Evolutionary conservation across 2,329 filamentous ascomycete genomes (phyloP).

Genomic region (Hypoxylon sp.): DNA sequence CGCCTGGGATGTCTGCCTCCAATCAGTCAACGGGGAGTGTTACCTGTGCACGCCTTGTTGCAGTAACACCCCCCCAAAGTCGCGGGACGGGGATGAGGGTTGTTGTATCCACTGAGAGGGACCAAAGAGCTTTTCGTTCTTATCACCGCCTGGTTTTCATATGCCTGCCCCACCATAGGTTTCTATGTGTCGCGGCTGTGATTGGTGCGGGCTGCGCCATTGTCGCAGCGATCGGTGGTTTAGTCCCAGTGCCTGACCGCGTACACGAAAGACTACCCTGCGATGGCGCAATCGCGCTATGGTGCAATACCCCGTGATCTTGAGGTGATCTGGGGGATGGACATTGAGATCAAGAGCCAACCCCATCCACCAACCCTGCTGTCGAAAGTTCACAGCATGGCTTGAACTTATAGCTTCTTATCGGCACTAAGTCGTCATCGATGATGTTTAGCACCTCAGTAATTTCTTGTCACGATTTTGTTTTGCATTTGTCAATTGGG

Average conservation of each 20-base stretch:
- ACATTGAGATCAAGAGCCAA: conserved; percentile 42
- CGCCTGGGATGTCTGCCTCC: conserved; percentile 12
- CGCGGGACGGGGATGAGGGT: conserved; percentile 11
- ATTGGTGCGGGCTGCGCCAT: conserved; percentile 39
- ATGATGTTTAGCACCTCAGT: conserved; percentile 47
- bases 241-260: conserved; percentile 38
- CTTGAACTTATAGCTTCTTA: conserved; percentile 41
- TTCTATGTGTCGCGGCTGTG: conserved; percentile 18
- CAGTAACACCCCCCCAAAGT: conserved; percentile 26
- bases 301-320: conserved; percentile 73
- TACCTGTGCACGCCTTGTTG: conserved; percentile 21
- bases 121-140: conserved; percentile 37
- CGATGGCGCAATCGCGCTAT: conserved; percentile 58
- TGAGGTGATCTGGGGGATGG: conserved; percentile 46
- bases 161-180: conserved; percentile 30
- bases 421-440: conserved; percentile 47
- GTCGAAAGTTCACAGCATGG: conserved; percentile 43
- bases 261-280: conserved; percentile 47
- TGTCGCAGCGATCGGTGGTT: conserved; percentile 42
- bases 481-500: conserved; percentile 46
- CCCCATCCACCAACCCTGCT: conserved; percentile 40
- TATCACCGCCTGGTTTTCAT: conserved; percentile 35
- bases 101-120: conserved; percentile 24
- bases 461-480: conserved; percentile 40
- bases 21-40: conserved; percentile 13